These are phyloP conservation scores for Nectriaceae sp. DNA, from an alignment of 2,329 filamentous ascomycete genomes.

Conservation along the genomic window DNA sequence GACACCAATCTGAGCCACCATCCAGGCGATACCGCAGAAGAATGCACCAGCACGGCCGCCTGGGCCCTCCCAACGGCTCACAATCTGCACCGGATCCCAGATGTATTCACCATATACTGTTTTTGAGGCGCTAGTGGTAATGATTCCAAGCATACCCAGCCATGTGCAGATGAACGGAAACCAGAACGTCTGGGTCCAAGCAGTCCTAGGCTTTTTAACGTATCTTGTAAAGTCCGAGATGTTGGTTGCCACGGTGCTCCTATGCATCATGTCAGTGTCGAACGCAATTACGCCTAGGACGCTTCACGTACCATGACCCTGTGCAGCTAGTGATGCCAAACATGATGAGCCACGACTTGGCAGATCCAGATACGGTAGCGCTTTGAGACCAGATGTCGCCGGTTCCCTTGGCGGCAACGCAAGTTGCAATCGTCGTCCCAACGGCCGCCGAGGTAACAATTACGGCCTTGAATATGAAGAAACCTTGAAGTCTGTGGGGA, in stretches of 20 bases:
- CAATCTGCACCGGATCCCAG: neutral
- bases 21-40: slow-evolving; percentile 54
- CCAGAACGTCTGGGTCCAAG: neutral
- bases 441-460: neutral
- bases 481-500: slow-evolving; percentile 52
- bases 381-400: slow-evolving; percentile 21
- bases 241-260: neutral
- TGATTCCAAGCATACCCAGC: neutral
- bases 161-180: neutral
- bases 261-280: too few species aligned
- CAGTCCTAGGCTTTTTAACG: neutral
- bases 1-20: slow-evolving; percentile 57
- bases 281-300: too few species aligned
- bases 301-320: too few species aligned
- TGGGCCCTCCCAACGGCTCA: neutral
- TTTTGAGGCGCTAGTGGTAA: neutral
- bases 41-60: slow-evolving; percentile 35
- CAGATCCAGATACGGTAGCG: slow-evolving; percentile 6
- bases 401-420: slow-evolving; percentile 26
- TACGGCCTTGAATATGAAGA: slow-evolving; percentile 39
- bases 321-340: slow-evolving; percentile 7
- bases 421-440: neutral
- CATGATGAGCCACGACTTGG: slow-evolving; percentile 7
- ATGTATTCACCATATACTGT: neutral
- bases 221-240: neutral